phyloP scores from a whole-genome alignment of 176 grass and related monocot genomes.

The Hordeum vulgare region MorexV3_pseudomolecules_assembly NC_058524.1:170368784-170369283 shows the following conservation, averaged over 20 bases:
- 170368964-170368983: conserved; percentile 57
- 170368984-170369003: conserved; percentile 36
- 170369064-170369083: conserved; percentile 79
- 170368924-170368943: background rate
- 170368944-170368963: conserved; percentile 65
- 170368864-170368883: background rate
- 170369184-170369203: conserved; percentile 82
- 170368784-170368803: background rate
- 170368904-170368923: background rate
- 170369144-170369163: conserved; percentile 95
- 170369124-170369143: conserved; percentile 83
- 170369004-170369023: conserved; percentile 65
- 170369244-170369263: conserved; percentile 58
- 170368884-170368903: background rate
- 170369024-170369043: conserved; percentile 80
- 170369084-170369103: conserved; percentile 90
- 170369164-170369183: conserved; percentile 75
- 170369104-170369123: conserved; percentile 58
- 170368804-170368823: background rate
- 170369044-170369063: conserved; percentile 85
- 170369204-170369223: conserved; percentile 88
- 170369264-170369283: conserved; percentile 67
- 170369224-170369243: conserved; percentile 82
- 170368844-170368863: background rate
- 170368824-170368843: background rate